Evolutionary conservation across 2,329 filamentous ascomycete species (phyloP), one percentile per base, ranked within the genome.

Genomic region (Berkeleyomyces basicola): DNA sequence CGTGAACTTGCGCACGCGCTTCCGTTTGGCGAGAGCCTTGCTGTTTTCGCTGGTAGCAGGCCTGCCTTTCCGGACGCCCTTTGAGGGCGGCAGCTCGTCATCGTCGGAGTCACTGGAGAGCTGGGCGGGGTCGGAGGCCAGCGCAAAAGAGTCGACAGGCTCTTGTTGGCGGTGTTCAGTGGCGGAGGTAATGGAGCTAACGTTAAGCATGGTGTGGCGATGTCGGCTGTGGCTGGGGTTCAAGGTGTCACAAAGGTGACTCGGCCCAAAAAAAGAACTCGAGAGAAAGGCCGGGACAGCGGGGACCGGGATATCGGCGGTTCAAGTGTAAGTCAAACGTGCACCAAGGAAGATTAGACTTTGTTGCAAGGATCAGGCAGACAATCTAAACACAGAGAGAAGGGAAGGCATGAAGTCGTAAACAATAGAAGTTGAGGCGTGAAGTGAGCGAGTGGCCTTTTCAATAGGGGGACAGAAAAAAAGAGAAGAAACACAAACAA

Each of bases 1-100:
- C 1, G 74, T 75, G 66, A 74, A 75, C 66, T 73, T 72, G 9
- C 73, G 69, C 16, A 73, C 67, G 7, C 72, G 68, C 65, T 74
- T 74, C 66, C 71, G 74, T 23, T 55, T 58, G 7, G 42, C 37
- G 4, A 40, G 33, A 47, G 42, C 36, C 23, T 7, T 1, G 7
- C n/a, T 46, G 5, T 14, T 5, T 11, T 40, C 23, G 2, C 40
- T 6, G 39, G 31, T 7, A 44, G 49, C 23, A 14, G 49, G 1
- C 37, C 16, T 59, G 4, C 42, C 40, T 9, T 59, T 43, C 43
- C 16, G 40, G 23, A 7, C 11, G 57, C 37, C 33, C 37, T 11
- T 23, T 14, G 33, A 39, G 33, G 43, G 33, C 3, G 51, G 51
- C 11, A 31, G 51, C 14, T 11, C 36, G 7, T 55, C 51, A 37